These are phyloP conservation scores for Leccinum sublutescens DNA, from an alignment of 768 basidiomycete species.

Conservation along the genomic window DNA sequence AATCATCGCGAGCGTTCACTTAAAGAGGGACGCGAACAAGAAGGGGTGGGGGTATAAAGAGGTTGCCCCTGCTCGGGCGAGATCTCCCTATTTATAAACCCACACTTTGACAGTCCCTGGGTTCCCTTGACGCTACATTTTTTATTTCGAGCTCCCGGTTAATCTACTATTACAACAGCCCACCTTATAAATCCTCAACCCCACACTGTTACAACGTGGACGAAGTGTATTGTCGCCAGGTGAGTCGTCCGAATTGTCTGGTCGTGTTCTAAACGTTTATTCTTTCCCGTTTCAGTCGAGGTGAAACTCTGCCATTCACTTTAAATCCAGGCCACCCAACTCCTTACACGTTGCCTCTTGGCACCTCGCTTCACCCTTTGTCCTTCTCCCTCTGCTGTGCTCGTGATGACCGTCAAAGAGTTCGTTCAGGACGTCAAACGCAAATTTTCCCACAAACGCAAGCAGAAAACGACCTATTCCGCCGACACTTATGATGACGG, in stretches of 20 bases:
- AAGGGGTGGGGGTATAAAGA: background rate
- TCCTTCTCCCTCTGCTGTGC: background rate
- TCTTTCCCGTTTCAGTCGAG: background rate
- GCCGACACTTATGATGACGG: conserved; percentile 14
- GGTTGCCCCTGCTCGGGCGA: background rate
- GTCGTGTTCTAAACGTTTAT: background rate
- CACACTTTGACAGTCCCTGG: too few relatives aligned
- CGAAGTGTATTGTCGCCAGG: background rate
- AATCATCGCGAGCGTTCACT: too few relatives aligned
- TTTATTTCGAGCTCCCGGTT: background rate
- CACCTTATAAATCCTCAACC: conserved; percentile 4
- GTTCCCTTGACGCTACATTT: background rate
- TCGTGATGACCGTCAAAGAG: conserved; percentile 28
- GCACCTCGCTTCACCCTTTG: background rate
- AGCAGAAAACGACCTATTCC: conserved; percentile 14
- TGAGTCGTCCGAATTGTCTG: background rate
- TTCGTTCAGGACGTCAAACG: conserved; percentile 34
- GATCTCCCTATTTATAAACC: conserved; percentile 4
- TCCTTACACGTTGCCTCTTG: conserved; percentile 1
- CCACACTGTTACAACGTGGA: conserved; percentile 10
- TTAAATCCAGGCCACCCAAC: background rate
- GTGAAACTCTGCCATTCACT: background rate
- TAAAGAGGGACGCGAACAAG: too few relatives aligned
- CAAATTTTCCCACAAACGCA: conserved; percentile 29
- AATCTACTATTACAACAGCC: conserved; percentile 1